A percentile compares a stretch with the other conserved stretches of the same genome.
phyloP scores from a whole-genome alignment of 108 stramenopile genomes.

The Heterococcus sp. region DNA sequence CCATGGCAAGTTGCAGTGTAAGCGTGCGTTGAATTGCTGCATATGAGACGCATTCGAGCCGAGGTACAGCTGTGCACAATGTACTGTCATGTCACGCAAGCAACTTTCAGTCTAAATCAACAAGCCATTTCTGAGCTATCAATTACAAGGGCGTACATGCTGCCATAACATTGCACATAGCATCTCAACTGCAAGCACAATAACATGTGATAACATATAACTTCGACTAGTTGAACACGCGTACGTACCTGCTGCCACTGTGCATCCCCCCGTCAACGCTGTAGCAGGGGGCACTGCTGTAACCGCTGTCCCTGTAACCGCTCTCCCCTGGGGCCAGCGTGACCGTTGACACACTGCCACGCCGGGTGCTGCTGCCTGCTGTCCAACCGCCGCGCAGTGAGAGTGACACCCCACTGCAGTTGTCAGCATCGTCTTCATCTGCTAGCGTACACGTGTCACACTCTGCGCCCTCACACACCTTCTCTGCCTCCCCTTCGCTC shows the following conservation, averaged over 20 bases:
- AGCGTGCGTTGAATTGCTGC: neutral
- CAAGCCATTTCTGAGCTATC: too few relatives aligned
- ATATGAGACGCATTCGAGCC: neutral
- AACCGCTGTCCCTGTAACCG: neutral
- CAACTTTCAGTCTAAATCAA: neutral
- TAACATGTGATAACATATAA: neutral
- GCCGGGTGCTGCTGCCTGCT: neutral
- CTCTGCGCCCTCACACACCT: neutral
- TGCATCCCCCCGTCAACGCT: neutral
- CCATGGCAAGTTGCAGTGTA: too few relatives aligned
- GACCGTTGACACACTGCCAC: neutral
- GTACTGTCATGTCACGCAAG: neutral
- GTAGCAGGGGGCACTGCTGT: neutral
- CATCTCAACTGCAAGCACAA: neutral
- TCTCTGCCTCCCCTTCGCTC: neutral
- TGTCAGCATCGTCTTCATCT: conserved; percentile 1
- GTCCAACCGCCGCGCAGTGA: neutral
- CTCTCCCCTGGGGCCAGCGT: neutral
- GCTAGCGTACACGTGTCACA: neutral
- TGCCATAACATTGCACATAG: neutral
- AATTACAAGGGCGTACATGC: too few relatives aligned
- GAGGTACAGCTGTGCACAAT: neutral
- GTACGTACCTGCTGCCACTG: conserved; percentile 6
- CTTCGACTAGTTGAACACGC: neutral
- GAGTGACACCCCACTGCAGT: neutral